Base-by-base conservation (phyloP, 805 yeast species). In the Yamadazyma nakazawae region DNA sequence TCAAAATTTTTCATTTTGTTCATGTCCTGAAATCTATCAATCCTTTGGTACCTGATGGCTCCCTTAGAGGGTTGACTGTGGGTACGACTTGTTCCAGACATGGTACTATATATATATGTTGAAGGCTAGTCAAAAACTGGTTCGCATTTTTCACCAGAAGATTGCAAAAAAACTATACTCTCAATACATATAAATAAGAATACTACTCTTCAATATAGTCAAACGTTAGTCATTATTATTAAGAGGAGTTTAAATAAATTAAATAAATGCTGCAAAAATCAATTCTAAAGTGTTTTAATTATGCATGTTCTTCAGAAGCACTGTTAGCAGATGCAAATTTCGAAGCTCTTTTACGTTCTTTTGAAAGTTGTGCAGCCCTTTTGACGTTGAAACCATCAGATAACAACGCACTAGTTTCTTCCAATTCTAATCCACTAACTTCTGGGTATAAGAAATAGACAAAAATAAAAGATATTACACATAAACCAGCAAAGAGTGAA, bases 391-490 rank as follows among this genome's bases (percentile, higher is more conserved):
- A 92, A 1, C 98, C 98, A 51, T 84, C 86, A 34, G 84, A 75
- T 53, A 92, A 76, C 16, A 92, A 75, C 45, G 79, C 77, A 57
- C 91, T 95, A 40, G 95, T 88, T 68, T 92, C 97, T 66, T 94
- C 99, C 49, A 92, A 74, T 58, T 88, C 90, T 61, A 92, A 77
- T 40, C 94, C 94, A 1, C 96, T 81, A 37, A 95, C 80, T 68
- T 92, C 99, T 25, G 98, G 98, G 59, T 90, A 88, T 60, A 89
- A 82, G 77, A 90, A 85, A 70, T 72, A 85, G 32, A 87, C 86
- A 61, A 88, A 82, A 2, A 88, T 54, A 62, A 84, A 78, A 1
- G 97, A 82, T 2, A 88, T 55, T 11, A 80, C 72, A 59, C 94
- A 81, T 45, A 94, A 75, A 1, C 81, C 96, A 1, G 96, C 97